Evolutionary conservation across 345 rosid species (phyloP).

Genomic region (Fremontodendron californicum): DNA sequence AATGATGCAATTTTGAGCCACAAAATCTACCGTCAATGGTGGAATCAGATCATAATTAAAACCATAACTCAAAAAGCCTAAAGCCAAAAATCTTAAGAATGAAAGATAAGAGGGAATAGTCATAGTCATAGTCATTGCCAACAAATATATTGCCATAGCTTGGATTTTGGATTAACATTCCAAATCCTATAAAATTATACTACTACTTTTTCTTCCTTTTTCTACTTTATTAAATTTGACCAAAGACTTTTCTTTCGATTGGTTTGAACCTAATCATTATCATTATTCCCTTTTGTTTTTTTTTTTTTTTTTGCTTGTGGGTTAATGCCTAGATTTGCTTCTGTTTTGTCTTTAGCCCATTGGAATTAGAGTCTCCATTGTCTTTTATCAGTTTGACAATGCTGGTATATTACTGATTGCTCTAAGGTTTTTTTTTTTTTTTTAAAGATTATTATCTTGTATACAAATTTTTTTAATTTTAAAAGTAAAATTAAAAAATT

Average conservation of each 20-base stretch:
- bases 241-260: neutral
- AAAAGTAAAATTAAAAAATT: too few species aligned
- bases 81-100: neutral
- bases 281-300: constrained; percentile 1
- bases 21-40: constrained; percentile 18
- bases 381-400: neutral
- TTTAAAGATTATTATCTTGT: too few species aligned
- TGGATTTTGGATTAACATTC: neutral
- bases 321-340: neutral
- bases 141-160: neutral
- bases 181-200: too few species aligned
- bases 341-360: neutral
- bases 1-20: constrained; percentile 19
- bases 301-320: neutral
- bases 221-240: too few species aligned
- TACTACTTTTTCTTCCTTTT: too few species aligned
- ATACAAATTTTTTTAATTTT: too few species aligned
- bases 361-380: constrained; percentile 11
- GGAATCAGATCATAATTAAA: neutral
- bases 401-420: neutral
- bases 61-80: neutral
- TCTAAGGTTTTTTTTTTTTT: too few species aligned
- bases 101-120: neutral
- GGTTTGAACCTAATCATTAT: constrained; percentile 24
- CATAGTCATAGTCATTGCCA: neutral